These are phyloP conservation scores for Colletotrichum ledebouriae DNA, from an alignment of 2,329 filamentous ascomycete genomes.

Conservation along the genomic window DNA sequence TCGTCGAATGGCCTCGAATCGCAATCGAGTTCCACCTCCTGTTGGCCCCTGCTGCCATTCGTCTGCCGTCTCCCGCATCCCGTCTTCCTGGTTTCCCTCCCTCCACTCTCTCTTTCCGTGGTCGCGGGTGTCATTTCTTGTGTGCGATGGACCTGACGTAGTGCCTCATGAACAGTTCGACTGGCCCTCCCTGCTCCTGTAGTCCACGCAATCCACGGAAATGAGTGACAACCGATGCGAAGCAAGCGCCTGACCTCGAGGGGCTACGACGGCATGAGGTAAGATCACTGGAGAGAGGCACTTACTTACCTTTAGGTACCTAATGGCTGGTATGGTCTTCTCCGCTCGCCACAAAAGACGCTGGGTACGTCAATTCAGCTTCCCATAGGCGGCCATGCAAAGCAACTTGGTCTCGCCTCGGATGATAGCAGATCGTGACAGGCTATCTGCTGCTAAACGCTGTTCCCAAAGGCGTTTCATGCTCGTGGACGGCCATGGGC, in stretches of 20 bases:
- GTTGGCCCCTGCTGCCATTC: constrained; percentile 4
- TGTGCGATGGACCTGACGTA: constrained; percentile 15
- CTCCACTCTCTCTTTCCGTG: constrained; percentile 3
- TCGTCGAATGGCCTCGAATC: neutral
- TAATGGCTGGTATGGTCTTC: no score
- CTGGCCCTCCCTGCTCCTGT: constrained; percentile 15
- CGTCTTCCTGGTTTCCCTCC: constrained; percentile 6
- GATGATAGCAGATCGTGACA: neutral
- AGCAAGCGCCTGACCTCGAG: constrained; percentile 30
- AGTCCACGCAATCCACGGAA: constrained; percentile 1
- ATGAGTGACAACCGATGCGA: constrained; percentile 9
- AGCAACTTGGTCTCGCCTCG: neutral
- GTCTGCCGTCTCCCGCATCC: neutral
- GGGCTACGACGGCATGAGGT: neutral
- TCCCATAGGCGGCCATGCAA: neutral
- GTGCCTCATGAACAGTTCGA: constrained; percentile 17
- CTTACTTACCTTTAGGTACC: no score
- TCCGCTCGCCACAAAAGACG: no score
- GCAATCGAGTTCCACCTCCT: constrained; percentile 17
- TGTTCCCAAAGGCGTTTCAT: constrained; percentile 39
- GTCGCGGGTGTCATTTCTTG: neutral
- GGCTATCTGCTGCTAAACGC: constrained; percentile 26
- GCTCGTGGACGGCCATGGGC: constrained; percentile 13
- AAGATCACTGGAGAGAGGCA: neutral
- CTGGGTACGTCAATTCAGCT: constrained; percentile 4